A percentile compares a stretch with the other conserved stretches of the same genome.
These are phyloP conservation scores for Gastrodia elata DNA, from an alignment of 106 monocot genomes.

Conservation along the genomic window DNA sequence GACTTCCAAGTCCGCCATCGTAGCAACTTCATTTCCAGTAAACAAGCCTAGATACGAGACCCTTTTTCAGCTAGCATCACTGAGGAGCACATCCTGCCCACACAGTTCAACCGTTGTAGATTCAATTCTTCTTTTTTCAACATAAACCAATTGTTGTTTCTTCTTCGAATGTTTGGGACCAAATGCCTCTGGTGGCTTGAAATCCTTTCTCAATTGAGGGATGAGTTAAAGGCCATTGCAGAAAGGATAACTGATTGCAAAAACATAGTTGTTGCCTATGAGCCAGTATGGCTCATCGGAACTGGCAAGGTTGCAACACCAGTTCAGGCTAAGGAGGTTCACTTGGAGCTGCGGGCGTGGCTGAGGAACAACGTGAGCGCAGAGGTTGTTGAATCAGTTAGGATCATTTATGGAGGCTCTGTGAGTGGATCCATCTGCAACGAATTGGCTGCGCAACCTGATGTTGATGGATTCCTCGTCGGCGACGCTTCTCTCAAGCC, in stretches of 20 bases:
- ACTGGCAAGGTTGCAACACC: constrained; percentile 95
- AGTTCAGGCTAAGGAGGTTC: constrained; percentile 78
- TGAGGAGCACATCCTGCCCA: too few relatives aligned
- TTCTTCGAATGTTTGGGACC: too few relatives aligned
- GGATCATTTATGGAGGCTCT: constrained; percentile 80
- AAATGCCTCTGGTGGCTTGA: too few relatives aligned
- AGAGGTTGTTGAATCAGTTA: constrained; percentile 35
- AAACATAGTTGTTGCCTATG: constrained; percentile 87
- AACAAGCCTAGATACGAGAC: too few relatives aligned
- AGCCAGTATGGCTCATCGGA: constrained; percentile 99
- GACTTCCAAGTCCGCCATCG: too few relatives aligned
- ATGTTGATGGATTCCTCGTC: constrained; percentile 81
- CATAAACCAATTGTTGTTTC: too few relatives aligned
- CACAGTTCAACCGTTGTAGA: too few relatives aligned
- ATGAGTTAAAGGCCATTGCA: too few relatives aligned
- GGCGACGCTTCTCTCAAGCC: constrained; percentile 83
- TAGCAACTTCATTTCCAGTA: too few relatives aligned
- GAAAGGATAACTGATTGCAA: constrained; percentile 61
- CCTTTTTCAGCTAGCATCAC: too few relatives aligned
- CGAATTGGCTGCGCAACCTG: constrained; percentile 45
- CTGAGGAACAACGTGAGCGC: constrained; percentile 36
- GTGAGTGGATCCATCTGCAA: constrained; percentile 68
- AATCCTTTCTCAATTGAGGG: too few relatives aligned
- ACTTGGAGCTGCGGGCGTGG: constrained; percentile 42
- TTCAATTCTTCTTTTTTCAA: too few relatives aligned